These are phyloP conservation scores for Populus ilicifolia DNA, from an alignment of 345 rosid species.

Conservation along the genomic window DNA sequence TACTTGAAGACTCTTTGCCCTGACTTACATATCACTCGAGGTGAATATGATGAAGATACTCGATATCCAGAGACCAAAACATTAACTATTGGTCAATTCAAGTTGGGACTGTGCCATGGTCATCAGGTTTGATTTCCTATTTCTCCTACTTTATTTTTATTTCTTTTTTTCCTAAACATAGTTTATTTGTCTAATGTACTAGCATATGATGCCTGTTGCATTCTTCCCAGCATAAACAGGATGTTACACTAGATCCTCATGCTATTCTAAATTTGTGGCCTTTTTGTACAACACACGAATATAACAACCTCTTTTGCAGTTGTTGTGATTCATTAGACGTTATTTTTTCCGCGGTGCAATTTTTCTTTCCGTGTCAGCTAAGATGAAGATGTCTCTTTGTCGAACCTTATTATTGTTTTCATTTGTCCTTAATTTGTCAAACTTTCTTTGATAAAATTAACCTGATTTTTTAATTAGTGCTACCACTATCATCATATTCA, in stretches of 20 bases:
- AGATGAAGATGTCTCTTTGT: background rate
- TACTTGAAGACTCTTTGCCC: conserved; percentile 89
- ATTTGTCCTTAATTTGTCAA: background rate
- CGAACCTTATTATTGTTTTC: background rate
- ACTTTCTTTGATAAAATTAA: background rate
- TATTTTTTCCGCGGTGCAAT: background rate
- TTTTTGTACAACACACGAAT: background rate
- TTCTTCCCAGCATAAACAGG: background rate
- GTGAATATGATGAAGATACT: conserved; percentile 83
- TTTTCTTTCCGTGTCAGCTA: background rate
- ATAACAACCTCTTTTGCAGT: background rate
- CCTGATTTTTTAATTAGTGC: background rate
- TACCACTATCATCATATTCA: background rate
- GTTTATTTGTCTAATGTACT: background rate
- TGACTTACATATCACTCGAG: conserved; percentile 76
- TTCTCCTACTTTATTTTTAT: background rate
- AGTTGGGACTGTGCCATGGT: conserved; percentile 89
- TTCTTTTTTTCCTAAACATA: background rate
- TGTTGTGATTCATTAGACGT: background rate
- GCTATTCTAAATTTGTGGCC: background rate
- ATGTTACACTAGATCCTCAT: background rate
- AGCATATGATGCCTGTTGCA: background rate
- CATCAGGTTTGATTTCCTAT: conserved; percentile 62
- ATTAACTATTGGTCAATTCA: conserved; percentile 89
- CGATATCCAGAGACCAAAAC: conserved; percentile 82